Evolutionary conservation across 2,329 filamentous ascomycete species (phyloP), one percentile per base, ranked within the genome.

Genomic region (Cladosporium sp.): DNA sequence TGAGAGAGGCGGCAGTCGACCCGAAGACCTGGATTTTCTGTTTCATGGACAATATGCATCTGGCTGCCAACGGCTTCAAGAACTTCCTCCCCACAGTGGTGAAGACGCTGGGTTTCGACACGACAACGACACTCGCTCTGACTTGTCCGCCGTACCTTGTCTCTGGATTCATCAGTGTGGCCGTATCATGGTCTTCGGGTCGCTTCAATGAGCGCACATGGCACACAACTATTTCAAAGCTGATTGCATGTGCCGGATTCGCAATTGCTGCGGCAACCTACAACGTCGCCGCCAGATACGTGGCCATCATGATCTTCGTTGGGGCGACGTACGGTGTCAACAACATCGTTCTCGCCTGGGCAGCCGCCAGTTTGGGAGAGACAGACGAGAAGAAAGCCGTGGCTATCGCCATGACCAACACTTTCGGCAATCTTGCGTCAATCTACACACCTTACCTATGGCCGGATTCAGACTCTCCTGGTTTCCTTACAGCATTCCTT

Each of bases 341-440:
- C 42, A 62, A 65, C 0, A 39, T 71, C 1, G 62, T 70, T 1
- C 67, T 65, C 9, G 64, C 61, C 1, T 72, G 70, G 70, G 65
- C 64, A 0, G 61, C 65, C 1, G 60, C 61, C 2, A 63, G 63
- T 0, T 57, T 70, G 4, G 62, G 61, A 19, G 60, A 66, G 30
- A 71, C 70, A 0, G 67, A 69, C 0, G 68, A 72, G 57, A 71
- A 72, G 65, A 76, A 75, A 57, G 73, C 74, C 0, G 70, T 70
- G 13, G 70, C 74, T 1, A 60, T 77, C 8, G 73, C 73, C 7
- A 74, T 78, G 62, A 75, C 75, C 3, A 78, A 75, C 17, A 74
- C 74, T 1, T 68, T 73, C 22, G 72, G 70, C 22, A 73, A 73
- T 56, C 71, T 73, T 13, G 70, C 70, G 2, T 76, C 75, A 65